Percentiles rank a stretch among this genome's conserved stretches.
These are phyloP conservation scores for Jacaranda mimosifolia DNA, from an alignment of 257 asterid species.

Conservation along the genomic window DNA sequence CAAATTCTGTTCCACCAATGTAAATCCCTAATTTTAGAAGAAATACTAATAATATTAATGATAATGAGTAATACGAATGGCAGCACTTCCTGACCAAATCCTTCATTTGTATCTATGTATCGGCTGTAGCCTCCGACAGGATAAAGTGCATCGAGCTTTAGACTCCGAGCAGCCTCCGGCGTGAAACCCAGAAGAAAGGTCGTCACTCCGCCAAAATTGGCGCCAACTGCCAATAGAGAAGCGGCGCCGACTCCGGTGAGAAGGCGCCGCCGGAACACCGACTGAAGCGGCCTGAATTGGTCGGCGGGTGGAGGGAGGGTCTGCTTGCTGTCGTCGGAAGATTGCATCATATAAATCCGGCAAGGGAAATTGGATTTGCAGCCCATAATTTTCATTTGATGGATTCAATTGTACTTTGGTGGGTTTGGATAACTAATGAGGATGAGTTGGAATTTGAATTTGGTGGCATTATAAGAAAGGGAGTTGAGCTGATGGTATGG, in stretches of 20 bases:
- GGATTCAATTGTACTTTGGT: neutral
- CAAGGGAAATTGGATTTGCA: conserved; percentile 27
- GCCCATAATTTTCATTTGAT: conserved; percentile 12
- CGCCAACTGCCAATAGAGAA: conserved; percentile 73
- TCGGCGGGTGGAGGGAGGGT: conserved; percentile 52
- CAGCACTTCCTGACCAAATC: conserved; percentile 69
- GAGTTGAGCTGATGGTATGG: neutral
- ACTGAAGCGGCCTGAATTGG: conserved; percentile 67
- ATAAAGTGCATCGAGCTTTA: conserved; percentile 82
- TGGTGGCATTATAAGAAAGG: neutral
- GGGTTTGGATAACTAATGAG: neutral
- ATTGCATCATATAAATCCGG: conserved; percentile 54
- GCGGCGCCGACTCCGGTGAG: conserved; percentile 72
- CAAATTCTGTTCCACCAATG: conserved; percentile 64
- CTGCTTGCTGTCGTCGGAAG: conserved; percentile 51
- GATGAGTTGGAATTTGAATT: neutral
- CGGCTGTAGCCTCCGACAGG: conserved; percentile 79
- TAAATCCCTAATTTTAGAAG: conserved; percentile 23
- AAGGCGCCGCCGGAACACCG: conserved; percentile 75
- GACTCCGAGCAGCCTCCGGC: conserved; percentile 72
- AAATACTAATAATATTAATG: neutral
- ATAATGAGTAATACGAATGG: neutral
- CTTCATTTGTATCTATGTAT: conserved; percentile 66
- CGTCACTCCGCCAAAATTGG: conserved; percentile 81
- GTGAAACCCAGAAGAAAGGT: conserved; percentile 78